Percentiles rank a stretch among this genome's conserved stretches.
phyloP scores from a whole-genome alignment of 2,329 filamentous ascomycete species.

The Sphaerulina populicola region DNA sequence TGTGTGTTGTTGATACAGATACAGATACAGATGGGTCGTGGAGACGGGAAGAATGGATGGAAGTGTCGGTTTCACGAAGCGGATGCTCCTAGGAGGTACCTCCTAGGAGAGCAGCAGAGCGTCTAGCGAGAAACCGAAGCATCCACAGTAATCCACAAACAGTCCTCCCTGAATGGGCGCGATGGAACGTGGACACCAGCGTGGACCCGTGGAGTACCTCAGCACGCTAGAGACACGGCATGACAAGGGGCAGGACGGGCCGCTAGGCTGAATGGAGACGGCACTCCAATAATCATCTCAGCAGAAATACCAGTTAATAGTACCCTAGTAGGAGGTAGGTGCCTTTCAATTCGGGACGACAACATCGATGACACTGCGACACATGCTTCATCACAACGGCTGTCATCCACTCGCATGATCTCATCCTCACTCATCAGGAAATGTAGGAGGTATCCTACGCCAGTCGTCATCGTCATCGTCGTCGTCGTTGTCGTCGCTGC shows the following conservation, averaged over 20 bases:
- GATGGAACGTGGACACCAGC: not conserved
- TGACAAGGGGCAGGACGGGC: not conserved
- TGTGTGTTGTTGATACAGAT: slow-evolving; percentile 1
- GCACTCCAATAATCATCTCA: not conserved
- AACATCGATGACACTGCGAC: not conserved
- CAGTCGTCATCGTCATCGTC: not conserved
- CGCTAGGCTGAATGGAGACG: not conserved
- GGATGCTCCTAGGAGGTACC: not conserved
- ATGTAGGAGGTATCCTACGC: no score
- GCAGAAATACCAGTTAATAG: no score
- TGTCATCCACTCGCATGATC: not conserved
- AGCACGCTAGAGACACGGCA: not conserved
- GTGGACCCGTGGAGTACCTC: no score
- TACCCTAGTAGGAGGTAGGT: no score
- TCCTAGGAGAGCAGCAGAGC: not conserved
- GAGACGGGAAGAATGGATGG: not conserved
- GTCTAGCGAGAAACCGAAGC: no score
- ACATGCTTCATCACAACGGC: not conserved
- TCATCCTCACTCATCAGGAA: not conserved
- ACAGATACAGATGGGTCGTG: not conserved
- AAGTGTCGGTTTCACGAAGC: not conserved
- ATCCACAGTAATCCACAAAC: not conserved
- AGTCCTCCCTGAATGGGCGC: not conserved
- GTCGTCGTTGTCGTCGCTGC: not conserved
- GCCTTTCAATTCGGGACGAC: not conserved